Base-by-base conservation (phyloP, 2,329 filamentous ascomycete species). In the Rutstroemia sydowiana region DNA sequence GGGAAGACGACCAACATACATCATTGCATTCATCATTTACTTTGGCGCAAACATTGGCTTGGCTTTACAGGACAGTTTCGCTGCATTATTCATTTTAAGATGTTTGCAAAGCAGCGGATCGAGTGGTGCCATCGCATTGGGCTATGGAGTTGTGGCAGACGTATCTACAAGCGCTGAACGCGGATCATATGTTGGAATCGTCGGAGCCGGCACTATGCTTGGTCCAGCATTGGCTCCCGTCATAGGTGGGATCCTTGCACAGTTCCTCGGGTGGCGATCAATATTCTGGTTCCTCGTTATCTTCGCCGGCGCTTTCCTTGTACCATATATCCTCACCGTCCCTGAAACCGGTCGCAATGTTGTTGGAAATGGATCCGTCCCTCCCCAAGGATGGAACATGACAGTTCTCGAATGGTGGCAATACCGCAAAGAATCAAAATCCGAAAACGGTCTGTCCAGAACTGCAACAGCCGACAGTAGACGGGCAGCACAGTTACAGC, bases 81-180 rank as follows among this genome's bases (percentile, higher is more conserved):
- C 69, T 0, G 71, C 77, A 1, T 66, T 85, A 2, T 63, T 85
- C 31, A 71, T 78, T 1, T 66, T 84, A 3, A 71, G 81, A 2
- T 77, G 75, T 59, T 59, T 84, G 13, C 81, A 85, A 60, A 79
- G 77, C 16, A 73, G 76, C 1, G 81, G 77, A 0, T 76, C 72
- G 55, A 75, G 72, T 55, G 74, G 74, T 0, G 77, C 84, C 0
- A 73, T 89, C n/a, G 83, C 87, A 0, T 71, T 93, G 1, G 81
- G 79, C 0, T 85, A 78, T 55, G 87, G 82, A 2, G 80, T 89
- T 1, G 78, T 91, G 13, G 82, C 84, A 0, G 88, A 93, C 60
- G 75, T 90, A 5, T 76, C 82, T 0, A 81, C 84, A 0, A 81
- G 77, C 42, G 75, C 78, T 0, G 85, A 92, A 65, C 73, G 88